Conservation (phyloP, 192 early-diverging fungal species). For the Entomortierella beljakovae region DNA sequence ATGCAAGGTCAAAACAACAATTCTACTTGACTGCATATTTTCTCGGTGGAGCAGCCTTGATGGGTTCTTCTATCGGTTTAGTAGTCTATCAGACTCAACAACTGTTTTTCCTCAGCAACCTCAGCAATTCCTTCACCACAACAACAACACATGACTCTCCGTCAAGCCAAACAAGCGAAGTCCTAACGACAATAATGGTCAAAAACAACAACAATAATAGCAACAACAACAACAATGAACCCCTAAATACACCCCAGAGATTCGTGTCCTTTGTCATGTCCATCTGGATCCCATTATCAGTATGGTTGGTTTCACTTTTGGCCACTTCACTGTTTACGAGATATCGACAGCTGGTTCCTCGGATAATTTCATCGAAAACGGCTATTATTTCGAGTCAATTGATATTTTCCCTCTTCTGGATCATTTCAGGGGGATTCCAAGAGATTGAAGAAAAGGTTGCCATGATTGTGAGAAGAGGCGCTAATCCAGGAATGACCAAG, state of each 20-base stretch:
- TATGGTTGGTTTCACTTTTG: constrained; percentile 8
- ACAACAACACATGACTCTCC: not conserved
- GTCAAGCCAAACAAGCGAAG: no score
- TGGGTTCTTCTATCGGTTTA: constrained; percentile 35
- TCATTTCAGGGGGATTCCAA: constrained; percentile 20
- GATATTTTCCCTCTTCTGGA: constrained; percentile 24
- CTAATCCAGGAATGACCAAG: not conserved
- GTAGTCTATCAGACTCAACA: constrained; percentile 17
- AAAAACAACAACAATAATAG: not conserved
- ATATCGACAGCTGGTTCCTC: not conserved
- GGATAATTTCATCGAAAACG: not conserved
- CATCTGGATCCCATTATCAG: constrained; percentile 14
- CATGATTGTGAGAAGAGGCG: not conserved
- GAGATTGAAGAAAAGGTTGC: constrained; percentile 21
- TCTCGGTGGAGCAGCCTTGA: constrained; percentile 12
- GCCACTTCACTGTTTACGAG: constrained; percentile 4
- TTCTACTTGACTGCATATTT: constrained; percentile 22
- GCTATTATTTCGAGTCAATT: constrained; percentile 23
- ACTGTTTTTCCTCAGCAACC: constrained; percentile 3
- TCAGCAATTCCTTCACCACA: not conserved
- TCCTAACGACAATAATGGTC: no score
- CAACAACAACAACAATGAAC: not conserved
- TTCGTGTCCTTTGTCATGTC: not conserved
- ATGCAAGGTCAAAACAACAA: not conserved
- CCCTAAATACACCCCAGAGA: not conserved